phyloP scores from a whole-genome alignment of 169 alveolate genomes.

The Plasmodium ovale region DNA sequence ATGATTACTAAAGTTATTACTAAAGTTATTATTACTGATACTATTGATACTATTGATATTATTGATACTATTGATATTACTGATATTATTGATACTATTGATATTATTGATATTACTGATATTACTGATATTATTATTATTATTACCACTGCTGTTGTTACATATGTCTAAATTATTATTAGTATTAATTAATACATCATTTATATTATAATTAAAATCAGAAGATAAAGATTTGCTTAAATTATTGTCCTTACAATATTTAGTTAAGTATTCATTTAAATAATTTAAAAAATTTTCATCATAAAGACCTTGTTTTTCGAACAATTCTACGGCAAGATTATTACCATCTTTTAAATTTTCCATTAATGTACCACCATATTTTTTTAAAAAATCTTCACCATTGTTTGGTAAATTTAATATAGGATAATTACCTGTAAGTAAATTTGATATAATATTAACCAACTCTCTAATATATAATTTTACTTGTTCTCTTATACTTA shows the following conservation, averaged over 20 bases:
- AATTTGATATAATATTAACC: slow-evolving; percentile 87
- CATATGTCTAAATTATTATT: slow-evolving; percentile 5
- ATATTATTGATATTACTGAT: background rate
- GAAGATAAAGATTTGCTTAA: slow-evolving; percentile 33
- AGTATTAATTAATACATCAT: slow-evolving; percentile 18
- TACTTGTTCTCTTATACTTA: slow-evolving; percentile 85
- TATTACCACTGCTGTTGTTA: slow-evolving; percentile 1
- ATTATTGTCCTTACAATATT: slow-evolving; percentile 78
- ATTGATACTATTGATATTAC: background rate
- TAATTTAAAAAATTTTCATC: slow-evolving; percentile 85
- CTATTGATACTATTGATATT: background rate
- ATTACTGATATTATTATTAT: slow-evolving; percentile 1
- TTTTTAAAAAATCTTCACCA: slow-evolving; percentile 87
- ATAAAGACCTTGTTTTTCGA: slow-evolving; percentile 87
- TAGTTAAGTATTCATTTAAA: slow-evolving; percentile 77
- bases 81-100: slow-evolving; percentile 1
- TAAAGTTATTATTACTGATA: background rate
- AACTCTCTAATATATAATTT: slow-evolving; percentile 88
- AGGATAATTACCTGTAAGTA: slow-evolving; percentile 90
- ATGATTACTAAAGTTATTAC: background rate
- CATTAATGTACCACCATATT: slow-evolving; percentile 89
- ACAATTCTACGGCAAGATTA: slow-evolving; percentile 86
- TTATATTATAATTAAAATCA: slow-evolving; percentile 37
- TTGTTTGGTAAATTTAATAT: slow-evolving; percentile 87
- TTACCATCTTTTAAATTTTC: slow-evolving; percentile 91